These are phyloP conservation scores for Theileria annulata DNA, from an alignment of 169 alveolate species.

Conservation along the genomic window DNA sequence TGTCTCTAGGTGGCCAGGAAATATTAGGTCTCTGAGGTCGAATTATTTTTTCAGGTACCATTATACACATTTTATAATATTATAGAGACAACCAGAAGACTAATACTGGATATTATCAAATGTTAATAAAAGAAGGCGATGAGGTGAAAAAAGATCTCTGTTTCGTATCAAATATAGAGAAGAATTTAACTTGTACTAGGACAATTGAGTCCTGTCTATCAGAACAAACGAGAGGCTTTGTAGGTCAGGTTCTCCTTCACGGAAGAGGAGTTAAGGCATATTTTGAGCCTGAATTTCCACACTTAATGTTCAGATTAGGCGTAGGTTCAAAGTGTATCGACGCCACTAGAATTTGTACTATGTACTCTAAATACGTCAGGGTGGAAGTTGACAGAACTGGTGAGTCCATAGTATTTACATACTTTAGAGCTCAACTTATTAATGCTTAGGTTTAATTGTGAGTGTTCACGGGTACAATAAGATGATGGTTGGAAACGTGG, in stretches of 20 bases:
- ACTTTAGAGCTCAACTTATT: background rate
- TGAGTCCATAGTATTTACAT: too few species aligned
- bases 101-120: conserved; percentile 68
- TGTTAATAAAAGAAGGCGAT: conserved; percentile 36
- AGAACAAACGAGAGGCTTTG: conserved; percentile 81
- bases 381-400: conserved; percentile 78
- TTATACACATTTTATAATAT: conserved; percentile 5
- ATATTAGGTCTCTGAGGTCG: conserved; percentile 69
- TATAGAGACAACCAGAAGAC: conserved; percentile 44
- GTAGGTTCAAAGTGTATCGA: conserved; percentile 84
- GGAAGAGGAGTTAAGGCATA: conserved; percentile 87
- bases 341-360: conserved; percentile 76
- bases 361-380: conserved; percentile 74
- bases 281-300: conserved; percentile 81
- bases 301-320: conserved; percentile 82
- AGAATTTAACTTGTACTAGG: conserved; percentile 56
- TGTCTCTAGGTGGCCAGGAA: conserved; percentile 76
- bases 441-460: conserved; percentile 51
- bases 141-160: conserved; percentile 66
- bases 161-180: conserved; percentile 69
- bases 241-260: conserved; percentile 81
- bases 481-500: conserved; percentile 82
- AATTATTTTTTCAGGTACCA: conserved; percentile 67
- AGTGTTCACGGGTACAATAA: conserved; percentile 83
- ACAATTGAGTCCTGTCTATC: conserved; percentile 69